phyloP scores from a whole-genome alignment of 192 early-diverging fungal genomes.

The Podila horticola region DNA sequence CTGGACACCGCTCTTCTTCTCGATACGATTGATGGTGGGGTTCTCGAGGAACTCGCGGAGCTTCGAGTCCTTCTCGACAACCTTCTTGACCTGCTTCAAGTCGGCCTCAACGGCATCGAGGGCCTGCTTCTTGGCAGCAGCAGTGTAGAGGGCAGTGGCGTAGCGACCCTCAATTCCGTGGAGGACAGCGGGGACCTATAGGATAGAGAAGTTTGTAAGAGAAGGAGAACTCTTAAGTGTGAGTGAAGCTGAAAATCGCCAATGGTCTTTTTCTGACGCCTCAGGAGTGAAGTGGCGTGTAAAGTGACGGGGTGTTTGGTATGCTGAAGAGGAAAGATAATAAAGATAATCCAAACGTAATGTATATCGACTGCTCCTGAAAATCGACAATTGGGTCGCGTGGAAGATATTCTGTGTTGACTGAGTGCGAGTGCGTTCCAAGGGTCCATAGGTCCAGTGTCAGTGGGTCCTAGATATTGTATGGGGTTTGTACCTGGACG shows the following conservation, averaged over 20 bases:
- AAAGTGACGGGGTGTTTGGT: not conserved
- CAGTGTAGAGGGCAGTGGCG: constrained; percentile 95
- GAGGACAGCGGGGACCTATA: constrained; percentile 84
- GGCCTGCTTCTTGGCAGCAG: constrained; percentile 84
- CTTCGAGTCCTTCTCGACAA: constrained; percentile 78
- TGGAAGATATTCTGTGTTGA: too few relatives aligned
- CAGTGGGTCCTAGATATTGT: not conserved
- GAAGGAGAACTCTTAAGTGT: not conserved
- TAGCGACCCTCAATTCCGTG: constrained; percentile 98
- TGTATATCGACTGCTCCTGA: too few relatives aligned
- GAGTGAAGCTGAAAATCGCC: not conserved
- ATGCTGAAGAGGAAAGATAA: not conserved
- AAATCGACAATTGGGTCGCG: too few relatives aligned
- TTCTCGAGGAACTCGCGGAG: constrained; percentile 83
- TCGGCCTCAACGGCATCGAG: constrained; percentile 89
- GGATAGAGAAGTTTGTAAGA: not conserved
- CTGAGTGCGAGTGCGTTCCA: too few relatives aligned
- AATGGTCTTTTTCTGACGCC: not conserved
- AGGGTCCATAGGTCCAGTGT: not conserved
- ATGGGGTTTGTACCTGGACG: constrained; percentile 20
- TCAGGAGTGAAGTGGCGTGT: not conserved
- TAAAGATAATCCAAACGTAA: not conserved
- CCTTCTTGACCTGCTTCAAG: constrained; percentile 70
- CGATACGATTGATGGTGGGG: constrained; percentile 83
- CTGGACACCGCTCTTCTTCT: constrained; percentile 82